phyloP scores from a whole-genome alignment of 2,329 filamentous ascomycete species.

The Penicillium sp. region DNA sequence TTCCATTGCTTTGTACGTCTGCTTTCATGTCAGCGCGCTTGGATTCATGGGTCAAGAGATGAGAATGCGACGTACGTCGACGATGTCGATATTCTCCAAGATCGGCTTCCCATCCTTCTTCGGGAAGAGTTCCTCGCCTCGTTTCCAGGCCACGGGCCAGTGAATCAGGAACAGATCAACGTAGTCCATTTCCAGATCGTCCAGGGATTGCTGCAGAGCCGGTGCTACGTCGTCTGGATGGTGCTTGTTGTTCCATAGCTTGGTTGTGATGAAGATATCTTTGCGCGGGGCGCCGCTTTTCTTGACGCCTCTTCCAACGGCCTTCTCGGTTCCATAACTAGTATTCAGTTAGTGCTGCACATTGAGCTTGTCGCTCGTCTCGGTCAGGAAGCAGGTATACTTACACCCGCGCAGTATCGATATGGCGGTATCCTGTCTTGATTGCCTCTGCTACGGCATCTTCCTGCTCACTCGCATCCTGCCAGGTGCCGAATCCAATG shows the following conservation, averaged over 20 bases:
- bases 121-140: conserved; percentile 50
- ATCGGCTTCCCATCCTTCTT: conserved; percentile 46
- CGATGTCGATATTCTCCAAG: conserved; percentile 49
- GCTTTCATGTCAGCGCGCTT: background rate
- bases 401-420: conserved; percentile 52
- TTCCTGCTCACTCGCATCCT: conserved; percentile 53
- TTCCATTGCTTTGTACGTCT: conserved; percentile 55
- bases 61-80: conserved; percentile 42
- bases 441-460: conserved; percentile 50
- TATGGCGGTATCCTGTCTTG: conserved; percentile 56
- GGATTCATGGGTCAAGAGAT: background rate
- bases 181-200: conserved; percentile 64
- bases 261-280: conserved; percentile 66
- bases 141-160: conserved; percentile 59
- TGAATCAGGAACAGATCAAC: conserved; percentile 71
- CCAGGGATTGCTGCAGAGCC: conserved; percentile 61
- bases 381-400: conserved; percentile 1
- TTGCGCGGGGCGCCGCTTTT: conserved; percentile 63
- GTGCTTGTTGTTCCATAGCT: conserved; percentile 66
- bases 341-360: background rate
- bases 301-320: conserved; percentile 64
- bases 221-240: conserved; percentile 61
- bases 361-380: background rate
- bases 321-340: conserved; percentile 63
- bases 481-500: conserved; percentile 57